Conservation (phyloP, 169 alveolate species). For the Fabrea salina region DNA sequence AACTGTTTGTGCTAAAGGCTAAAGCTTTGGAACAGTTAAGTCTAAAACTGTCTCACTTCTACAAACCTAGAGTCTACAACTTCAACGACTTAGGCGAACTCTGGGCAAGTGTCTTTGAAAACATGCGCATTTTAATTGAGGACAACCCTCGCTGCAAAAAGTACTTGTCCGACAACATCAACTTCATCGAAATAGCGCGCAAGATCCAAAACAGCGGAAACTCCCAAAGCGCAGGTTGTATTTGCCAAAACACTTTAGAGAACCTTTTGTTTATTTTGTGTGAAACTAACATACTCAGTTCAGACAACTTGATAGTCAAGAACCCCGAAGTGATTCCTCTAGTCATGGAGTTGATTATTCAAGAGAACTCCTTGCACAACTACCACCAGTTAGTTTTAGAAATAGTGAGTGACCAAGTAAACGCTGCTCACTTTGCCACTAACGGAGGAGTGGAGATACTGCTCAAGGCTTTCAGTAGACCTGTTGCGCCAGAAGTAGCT, state of each 20-base stretch:
- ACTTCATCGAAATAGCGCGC: not conserved
- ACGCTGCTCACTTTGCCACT: slow-evolving; percentile 19
- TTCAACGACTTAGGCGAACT: not conserved
- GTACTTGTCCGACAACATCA: not conserved
- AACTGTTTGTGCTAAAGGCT: not conserved
- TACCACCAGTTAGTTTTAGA: too few relatives aligned
- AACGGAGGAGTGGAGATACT: not conserved
- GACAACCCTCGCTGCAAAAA: slow-evolving; percentile 21
- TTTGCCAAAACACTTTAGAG: not conserved
- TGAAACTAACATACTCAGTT: slow-evolving; percentile 7
- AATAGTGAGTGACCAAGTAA: not conserved
- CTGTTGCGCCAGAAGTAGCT: not conserved
- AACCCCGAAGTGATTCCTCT: slow-evolving; percentile 27
- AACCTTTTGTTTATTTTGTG: not conserved
- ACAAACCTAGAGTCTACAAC: too few relatives aligned
- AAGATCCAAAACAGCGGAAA: not conserved
- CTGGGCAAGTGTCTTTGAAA: slow-evolving; percentile 2
- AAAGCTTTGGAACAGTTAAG: not conserved
- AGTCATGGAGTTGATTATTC: not conserved
- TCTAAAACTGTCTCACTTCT: not conserved
- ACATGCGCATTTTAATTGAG: slow-evolving; percentile 14
- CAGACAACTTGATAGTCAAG: not conserved
- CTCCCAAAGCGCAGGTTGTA: not conserved
- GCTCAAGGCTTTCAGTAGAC: not conserved
- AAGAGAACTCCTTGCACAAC: not conserved